Percentiles rank a stretch among this genome's conserved stretches.
phyloP scores from a whole-genome alignment of 352 stramenopile genomes.

The Peronospora belbahrii region DNA sequence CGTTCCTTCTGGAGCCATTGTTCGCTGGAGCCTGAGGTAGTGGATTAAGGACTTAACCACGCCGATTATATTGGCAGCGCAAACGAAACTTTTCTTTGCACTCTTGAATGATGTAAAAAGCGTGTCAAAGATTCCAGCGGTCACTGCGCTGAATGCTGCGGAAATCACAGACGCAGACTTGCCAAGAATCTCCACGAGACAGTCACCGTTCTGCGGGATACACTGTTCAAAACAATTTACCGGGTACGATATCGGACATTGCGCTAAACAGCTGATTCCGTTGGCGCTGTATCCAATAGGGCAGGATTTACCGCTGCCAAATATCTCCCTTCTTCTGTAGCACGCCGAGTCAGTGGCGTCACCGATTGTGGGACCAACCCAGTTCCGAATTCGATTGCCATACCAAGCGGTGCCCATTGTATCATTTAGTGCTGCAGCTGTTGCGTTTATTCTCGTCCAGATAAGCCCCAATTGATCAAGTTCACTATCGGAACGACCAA shows the following conservation, averaged over 20 bases:
- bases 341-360: constrained; percentile 21
- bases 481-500: constrained; percentile 13
- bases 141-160: constrained; percentile 30
- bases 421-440: constrained; percentile 16
- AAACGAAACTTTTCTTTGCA: constrained; percentile 20
- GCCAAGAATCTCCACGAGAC: constrained; percentile 20
- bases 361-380: constrained; percentile 23
- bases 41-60: constrained; percentile 22
- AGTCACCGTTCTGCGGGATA: constrained; percentile 44
- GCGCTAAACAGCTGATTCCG: constrained; percentile 17
- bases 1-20: constrained; percentile 10
- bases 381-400: constrained; percentile 25
- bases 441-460: constrained; percentile 19
- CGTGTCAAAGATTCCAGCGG: constrained; percentile 31
- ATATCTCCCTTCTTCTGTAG: constrained; percentile 18
- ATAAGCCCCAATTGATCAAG: constrained; percentile 22
- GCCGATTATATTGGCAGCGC: constrained; percentile 23
- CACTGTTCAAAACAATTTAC: constrained; percentile 53
- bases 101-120: constrained; percentile 26
- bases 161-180: constrained; percentile 30
- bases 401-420: constrained; percentile 20
- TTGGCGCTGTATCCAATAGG: constrained; percentile 19
- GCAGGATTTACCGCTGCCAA: constrained; percentile 13
- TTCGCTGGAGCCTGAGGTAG: constrained; percentile 18
- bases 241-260: constrained; percentile 54